A percentile compares a stretch with the other conserved stretches of the same genome.
Conservation (phyloP, 768 basidiomycete genomes). For the Lactarius tabidus region DNA sequence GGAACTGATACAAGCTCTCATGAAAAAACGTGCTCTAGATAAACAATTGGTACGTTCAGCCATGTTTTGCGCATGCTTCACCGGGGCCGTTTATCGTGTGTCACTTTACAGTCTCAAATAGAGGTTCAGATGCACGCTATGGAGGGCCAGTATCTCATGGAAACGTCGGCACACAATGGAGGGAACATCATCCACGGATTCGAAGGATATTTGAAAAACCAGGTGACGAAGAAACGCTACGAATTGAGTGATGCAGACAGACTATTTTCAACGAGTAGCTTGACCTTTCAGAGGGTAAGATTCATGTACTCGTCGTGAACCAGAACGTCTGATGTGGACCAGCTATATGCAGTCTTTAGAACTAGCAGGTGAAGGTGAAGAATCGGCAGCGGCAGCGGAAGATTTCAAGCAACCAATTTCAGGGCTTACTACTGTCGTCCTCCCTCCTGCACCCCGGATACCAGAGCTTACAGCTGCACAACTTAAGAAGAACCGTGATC, state of each 20-base stretch:
- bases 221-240: constrained; percentile 62
- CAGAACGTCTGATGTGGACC: constrained; percentile 10
- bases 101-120: constrained; percentile 55
- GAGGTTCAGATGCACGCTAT: constrained; percentile 77
- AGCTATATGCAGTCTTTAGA: constrained; percentile 62
- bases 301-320: background rate
- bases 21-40: constrained; percentile 71
- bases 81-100: background rate
- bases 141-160: constrained; percentile 71
- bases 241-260: constrained; percentile 76
- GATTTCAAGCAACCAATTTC: constrained; percentile 68
- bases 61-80: background rate
- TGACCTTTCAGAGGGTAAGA: constrained; percentile 67
- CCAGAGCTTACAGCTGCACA: constrained; percentile 69
- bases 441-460: constrained; percentile 65
- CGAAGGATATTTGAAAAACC: constrained; percentile 81
- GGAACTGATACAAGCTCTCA: constrained; percentile 67
- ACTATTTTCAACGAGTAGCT: constrained; percentile 77
- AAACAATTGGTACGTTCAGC: constrained; percentile 60
- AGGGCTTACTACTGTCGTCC: constrained; percentile 70
- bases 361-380: constrained; percentile 64
- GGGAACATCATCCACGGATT: constrained; percentile 89
- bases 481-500: constrained; percentile 72
- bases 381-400: constrained; percentile 57
- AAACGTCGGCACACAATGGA: constrained; percentile 70